Conservation (phyloP, 2,329 filamentous ascomycete genomes). For the Neofusicoccum parvum region DNA sequence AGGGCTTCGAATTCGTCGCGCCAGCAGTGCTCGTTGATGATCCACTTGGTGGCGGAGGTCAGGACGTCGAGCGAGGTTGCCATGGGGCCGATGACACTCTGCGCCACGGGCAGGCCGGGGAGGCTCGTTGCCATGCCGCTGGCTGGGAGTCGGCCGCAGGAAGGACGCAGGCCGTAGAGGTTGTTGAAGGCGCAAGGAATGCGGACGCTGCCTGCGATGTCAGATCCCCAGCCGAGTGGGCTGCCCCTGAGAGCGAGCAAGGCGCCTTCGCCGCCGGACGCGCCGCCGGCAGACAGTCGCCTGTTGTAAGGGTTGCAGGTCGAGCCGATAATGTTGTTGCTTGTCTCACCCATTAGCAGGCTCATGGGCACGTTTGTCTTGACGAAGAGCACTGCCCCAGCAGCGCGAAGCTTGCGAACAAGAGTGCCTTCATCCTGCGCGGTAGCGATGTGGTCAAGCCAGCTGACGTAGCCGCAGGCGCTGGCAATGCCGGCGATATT, state of each 20-base stretch:
- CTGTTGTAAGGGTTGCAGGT: conserved; percentile 50
- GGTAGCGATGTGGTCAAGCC: conserved; percentile 33
- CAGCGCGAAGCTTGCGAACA: conserved; percentile 50
- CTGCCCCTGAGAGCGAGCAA: conserved; percentile 29
- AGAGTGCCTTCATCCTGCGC: conserved; percentile 54
- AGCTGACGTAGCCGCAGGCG: conserved; percentile 55
- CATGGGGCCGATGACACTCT: conserved; percentile 24
- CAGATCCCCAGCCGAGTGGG: conserved; percentile 29
- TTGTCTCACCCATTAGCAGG: conserved; percentile 59
- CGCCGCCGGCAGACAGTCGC: conserved; percentile 49
- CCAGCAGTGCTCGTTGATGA: conserved; percentile 23
- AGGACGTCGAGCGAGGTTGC: conserved; percentile 1
- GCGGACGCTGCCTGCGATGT: conserved; percentile 29
- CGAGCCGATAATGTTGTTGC: conserved; percentile 55
- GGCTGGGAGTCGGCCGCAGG: conserved; percentile 20
- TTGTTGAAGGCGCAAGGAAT: conserved; percentile 26
- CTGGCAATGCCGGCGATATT: conserved; percentile 47
- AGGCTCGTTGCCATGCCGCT: conserved; percentile 25
- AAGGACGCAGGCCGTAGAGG: conserved; percentile 24
- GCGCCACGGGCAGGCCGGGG: conserved; percentile 24
- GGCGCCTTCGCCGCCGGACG: conserved; percentile 36
- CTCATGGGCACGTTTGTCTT: conserved; percentile 57
- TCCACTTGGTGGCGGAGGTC: conserved; percentile 10
- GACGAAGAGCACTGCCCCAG: conserved; percentile 56
- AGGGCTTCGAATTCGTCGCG: conserved; percentile 42